Conservation (phyloP, 257 asterid species). For the Rauvolfia tetraphylla region DNA sequence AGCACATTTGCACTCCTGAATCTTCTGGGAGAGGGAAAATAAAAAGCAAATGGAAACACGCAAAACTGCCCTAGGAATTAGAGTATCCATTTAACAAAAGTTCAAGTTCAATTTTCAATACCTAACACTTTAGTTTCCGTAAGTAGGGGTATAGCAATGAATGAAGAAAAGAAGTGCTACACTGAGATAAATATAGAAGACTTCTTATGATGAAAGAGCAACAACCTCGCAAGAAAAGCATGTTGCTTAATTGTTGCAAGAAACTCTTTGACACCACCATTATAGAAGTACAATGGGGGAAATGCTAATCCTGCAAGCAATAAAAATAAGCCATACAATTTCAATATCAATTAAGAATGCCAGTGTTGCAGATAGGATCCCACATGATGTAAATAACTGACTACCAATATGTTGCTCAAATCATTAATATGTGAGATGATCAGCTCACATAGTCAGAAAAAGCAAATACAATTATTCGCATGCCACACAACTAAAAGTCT, state of each 20-base stretch:
- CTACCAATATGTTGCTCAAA: background rate
- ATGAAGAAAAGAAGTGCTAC: background rate
- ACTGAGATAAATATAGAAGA: conserved; percentile 5
- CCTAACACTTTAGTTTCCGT: background rate
- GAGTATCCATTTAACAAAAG: background rate
- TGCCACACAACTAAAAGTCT: background rate
- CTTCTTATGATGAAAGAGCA: conserved; percentile 14
- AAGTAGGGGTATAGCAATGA: background rate
- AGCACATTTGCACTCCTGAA: too few relatives aligned
- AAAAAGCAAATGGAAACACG: background rate
- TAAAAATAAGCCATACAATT: conserved; percentile 6
- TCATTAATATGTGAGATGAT: background rate
- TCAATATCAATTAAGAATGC: too few relatives aligned
- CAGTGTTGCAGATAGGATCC: background rate
- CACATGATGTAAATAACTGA: too few relatives aligned
- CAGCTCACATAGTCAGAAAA: background rate
- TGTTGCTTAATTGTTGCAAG: conserved; percentile 84
- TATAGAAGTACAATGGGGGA: conserved; percentile 93
- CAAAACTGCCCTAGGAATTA: background rate
- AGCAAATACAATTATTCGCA: background rate
- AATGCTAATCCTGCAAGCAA: conserved; percentile 74
- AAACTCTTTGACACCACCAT: conserved; percentile 95
- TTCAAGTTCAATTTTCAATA: background rate
- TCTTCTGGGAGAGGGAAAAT: background rate
- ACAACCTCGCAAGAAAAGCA: conserved; percentile 73